These are phyloP conservation scores for Rhinocladiella similis DNA, from an alignment of 2,329 filamentous ascomycete species.

Conservation along the genomic window DNA sequence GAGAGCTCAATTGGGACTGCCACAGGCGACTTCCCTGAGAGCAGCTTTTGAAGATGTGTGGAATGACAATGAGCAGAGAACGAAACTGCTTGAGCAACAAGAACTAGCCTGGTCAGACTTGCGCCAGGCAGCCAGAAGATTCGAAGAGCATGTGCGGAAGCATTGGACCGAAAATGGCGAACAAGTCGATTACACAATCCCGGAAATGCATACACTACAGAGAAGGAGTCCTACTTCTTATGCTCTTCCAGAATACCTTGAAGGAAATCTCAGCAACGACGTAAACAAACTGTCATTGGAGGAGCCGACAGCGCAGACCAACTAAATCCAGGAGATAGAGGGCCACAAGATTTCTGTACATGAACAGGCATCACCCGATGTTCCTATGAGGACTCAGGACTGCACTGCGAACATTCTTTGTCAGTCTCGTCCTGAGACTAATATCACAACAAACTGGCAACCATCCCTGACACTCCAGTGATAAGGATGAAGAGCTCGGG, in stretches of 20 bases:
- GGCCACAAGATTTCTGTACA: too few relatives aligned
- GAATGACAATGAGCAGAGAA: slow-evolving; percentile 45
- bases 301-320: neutral
- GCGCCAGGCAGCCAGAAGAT: slow-evolving; percentile 28
- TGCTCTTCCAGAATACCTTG: slow-evolving; percentile 13
- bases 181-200: slow-evolving; percentile 15
- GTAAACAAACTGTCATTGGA: neutral
- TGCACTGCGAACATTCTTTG: too few relatives aligned
- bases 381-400: too few relatives aligned
- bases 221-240: slow-evolving; percentile 7
- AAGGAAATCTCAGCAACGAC: neutral
- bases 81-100: slow-evolving; percentile 40
- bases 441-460: too few relatives aligned
- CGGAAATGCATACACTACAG: slow-evolving; percentile 17
- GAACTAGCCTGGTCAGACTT: slow-evolving; percentile 34
- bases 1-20: slow-evolving; percentile 65
- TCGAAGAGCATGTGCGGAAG: slow-evolving; percentile 29
- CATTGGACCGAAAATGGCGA: slow-evolving; percentile 24
- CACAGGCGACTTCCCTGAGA: slow-evolving; percentile 43
- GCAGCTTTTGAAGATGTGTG: slow-evolving; percentile 42
- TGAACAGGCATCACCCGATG: too few relatives aligned
- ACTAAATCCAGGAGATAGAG: too few relatives aligned
- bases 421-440: too few relatives aligned
- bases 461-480: too few relatives aligned
- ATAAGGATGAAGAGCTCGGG: too few relatives aligned